These are phyloP conservation scores for Suhomyces terraborum DNA, from an alignment of 1,139 yeast species.

Conservation along the genomic window DNA sequence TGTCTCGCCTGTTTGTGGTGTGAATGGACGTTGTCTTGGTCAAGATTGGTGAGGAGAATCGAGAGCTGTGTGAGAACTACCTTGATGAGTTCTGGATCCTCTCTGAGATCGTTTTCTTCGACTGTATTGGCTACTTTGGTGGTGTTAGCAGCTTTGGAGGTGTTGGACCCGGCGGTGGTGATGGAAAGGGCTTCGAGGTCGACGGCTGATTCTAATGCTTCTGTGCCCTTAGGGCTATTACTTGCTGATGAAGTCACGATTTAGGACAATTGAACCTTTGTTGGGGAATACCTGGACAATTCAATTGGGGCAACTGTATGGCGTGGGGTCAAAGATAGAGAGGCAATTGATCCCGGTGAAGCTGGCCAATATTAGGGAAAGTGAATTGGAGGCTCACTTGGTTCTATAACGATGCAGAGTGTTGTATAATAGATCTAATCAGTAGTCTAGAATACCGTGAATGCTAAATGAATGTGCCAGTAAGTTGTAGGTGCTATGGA, in stretches of 20 bases:
- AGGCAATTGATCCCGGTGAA: conserved; percentile 3
- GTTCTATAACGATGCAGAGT: conserved; percentile 7
- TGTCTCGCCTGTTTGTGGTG: conserved; percentile 49
- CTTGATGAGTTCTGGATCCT: conserved; percentile 41
- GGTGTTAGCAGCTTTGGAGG: conserved; percentile 5
- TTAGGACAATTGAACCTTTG: conserved; percentile 4
- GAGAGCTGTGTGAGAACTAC: conserved; percentile 56
- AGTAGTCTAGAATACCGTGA: conserved; percentile 30
- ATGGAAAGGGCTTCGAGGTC: conserved; percentile 7
- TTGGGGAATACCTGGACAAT: conserved; percentile 6
- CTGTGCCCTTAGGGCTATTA: conserved; percentile 39
- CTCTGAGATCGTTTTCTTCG: too few relatives aligned
- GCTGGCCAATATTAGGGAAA: neutral
- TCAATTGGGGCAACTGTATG: neutral
- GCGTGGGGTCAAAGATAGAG: neutral
- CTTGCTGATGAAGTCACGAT: conserved; percentile 35
- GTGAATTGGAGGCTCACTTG: conserved; percentile 1
- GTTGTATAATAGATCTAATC: conserved; percentile 32
- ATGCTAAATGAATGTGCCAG: conserved; percentile 3
- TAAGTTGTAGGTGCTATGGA: conserved; percentile 4
- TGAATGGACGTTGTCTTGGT: conserved; percentile 42
- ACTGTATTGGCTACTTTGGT: too few relatives aligned
- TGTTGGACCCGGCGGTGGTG: neutral
- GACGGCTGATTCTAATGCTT: conserved; percentile 12
- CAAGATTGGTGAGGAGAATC: conserved; percentile 49